phyloP scores from a whole-genome alignment of 2,329 filamentous ascomycete species.

The Calonectria pauciramosa region DNA sequence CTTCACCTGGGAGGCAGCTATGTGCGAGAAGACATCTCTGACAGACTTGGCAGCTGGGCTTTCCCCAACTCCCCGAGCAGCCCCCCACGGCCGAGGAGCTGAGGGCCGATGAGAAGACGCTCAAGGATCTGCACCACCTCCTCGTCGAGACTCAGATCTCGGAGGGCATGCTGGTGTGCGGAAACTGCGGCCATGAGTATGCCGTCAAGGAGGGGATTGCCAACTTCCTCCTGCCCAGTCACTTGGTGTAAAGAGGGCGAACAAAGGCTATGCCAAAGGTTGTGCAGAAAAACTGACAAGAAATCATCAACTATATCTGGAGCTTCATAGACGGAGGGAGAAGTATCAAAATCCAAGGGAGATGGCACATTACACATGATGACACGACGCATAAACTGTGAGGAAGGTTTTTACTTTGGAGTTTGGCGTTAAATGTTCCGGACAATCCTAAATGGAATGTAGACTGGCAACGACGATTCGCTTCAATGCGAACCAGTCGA shows the following conservation, averaged over 20 bases:
- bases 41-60: slow-evolving; percentile 74
- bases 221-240: slow-evolving; percentile 94
- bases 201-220: slow-evolving; percentile 95
- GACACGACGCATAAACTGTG: neutral
- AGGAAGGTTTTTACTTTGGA: slow-evolving; percentile 31
- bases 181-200: slow-evolving; percentile 93
- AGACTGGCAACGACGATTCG: slow-evolving; percentile 28
- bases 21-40: neutral
- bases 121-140: slow-evolving; percentile 84
- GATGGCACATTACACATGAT: slow-evolving; percentile 7
- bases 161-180: slow-evolving; percentile 91
- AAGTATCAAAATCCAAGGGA: neutral
- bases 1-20: neutral
- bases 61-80: slow-evolving; percentile 77
- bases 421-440: slow-evolving; percentile 43
- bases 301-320: neutral
- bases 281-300: neutral
- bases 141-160: slow-evolving; percentile 91
- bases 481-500: slow-evolving; percentile 6
- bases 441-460: slow-evolving; percentile 25
- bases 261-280: neutral
- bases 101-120: slow-evolving; percentile 75
- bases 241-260: slow-evolving; percentile 73
- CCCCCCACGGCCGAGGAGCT: slow-evolving; percentile 74
- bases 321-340: neutral